Conservation (phyloP, 2,329 filamentous ascomycete species). For the Knoxdaviesia proteae region DNA sequence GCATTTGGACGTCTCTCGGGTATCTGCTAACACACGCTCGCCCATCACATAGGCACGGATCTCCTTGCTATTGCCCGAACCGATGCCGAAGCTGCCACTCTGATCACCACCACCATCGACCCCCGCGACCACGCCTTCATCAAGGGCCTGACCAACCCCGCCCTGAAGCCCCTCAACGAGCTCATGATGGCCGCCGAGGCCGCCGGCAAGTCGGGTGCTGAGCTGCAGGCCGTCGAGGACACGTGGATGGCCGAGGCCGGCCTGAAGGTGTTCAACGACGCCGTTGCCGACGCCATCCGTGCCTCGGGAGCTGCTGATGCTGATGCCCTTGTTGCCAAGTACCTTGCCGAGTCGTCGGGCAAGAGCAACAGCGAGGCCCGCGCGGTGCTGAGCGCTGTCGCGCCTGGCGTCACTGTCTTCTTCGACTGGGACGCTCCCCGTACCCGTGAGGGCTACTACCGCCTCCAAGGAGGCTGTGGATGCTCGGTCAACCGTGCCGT, state of each 20-base stretch:
- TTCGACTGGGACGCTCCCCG: conserved; percentile 93
- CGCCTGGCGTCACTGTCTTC: conserved; percentile 56
- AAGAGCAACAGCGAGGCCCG: conserved; percentile 73
- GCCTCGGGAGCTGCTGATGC: conserved; percentile 43
- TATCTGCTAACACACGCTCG: conserved; percentile 22
- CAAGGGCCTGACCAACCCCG: conserved; percentile 69
- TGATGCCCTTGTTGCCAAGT: conserved; percentile 42
- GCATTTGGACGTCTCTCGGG: neutral
- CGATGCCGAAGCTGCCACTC: conserved; percentile 90
- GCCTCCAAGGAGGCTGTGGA: conserved; percentile 76
- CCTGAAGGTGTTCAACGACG: conserved; percentile 78
- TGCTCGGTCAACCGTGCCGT: conserved; percentile 80
- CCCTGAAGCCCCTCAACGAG: conserved; percentile 66
- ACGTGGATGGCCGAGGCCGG: conserved; percentile 60
- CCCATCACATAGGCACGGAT: conserved; percentile 27
- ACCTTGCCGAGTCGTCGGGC: conserved; percentile 47
- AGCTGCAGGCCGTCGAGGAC: conserved; percentile 85
- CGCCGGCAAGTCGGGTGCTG: conserved; percentile 56
- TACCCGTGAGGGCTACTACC: conserved; percentile 88
- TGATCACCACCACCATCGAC: conserved; percentile 94
- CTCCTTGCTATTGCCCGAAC: conserved; percentile 83
- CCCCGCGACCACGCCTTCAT: conserved; percentile 90
- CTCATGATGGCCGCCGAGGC: conserved; percentile 76
- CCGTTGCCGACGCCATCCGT: conserved; percentile 66
- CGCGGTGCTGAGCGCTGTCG: conserved; percentile 54